Conservation (phyloP, 345 rosid genomes). For the Melaleuca alternifolia region DNA sequence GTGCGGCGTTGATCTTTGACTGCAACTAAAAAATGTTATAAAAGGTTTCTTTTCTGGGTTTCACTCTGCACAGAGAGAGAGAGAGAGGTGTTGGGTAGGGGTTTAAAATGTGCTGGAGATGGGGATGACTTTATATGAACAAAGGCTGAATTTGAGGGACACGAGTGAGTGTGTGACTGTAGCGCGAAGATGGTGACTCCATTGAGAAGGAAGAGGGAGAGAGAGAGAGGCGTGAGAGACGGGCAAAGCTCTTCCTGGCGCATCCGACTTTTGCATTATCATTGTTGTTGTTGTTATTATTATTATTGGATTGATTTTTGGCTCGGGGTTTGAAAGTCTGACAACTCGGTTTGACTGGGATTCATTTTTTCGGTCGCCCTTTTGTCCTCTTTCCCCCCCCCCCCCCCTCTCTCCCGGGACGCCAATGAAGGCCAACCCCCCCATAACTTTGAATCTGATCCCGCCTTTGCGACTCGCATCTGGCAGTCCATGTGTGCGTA, state of each 20-base stretch:
- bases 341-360: conserved; percentile 24
- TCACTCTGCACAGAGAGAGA: background rate
- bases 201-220: background rate
- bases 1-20: background rate
- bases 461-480: conserved; percentile 1
- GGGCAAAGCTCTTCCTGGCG: background rate
- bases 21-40: background rate
- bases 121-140: background rate
- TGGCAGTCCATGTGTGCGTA: background rate
- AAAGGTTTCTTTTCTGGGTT: background rate
- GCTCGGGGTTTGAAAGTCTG: conserved; percentile 7
- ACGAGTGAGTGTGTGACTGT: background rate
- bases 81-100: background rate
- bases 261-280: background rate
- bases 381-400: background rate
- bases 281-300: background rate
- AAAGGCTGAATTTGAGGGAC: background rate
- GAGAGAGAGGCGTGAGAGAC: background rate
- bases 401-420: background rate
- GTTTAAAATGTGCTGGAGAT: background rate
- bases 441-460: conserved; percentile 5
- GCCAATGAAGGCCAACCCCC: conserved; percentile 17
- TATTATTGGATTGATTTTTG: background rate
- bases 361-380: background rate
- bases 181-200: background rate